Conservation (phyloP, 2,329 filamentous ascomycete species). For the Corniculantispora saksenae region DNA sequence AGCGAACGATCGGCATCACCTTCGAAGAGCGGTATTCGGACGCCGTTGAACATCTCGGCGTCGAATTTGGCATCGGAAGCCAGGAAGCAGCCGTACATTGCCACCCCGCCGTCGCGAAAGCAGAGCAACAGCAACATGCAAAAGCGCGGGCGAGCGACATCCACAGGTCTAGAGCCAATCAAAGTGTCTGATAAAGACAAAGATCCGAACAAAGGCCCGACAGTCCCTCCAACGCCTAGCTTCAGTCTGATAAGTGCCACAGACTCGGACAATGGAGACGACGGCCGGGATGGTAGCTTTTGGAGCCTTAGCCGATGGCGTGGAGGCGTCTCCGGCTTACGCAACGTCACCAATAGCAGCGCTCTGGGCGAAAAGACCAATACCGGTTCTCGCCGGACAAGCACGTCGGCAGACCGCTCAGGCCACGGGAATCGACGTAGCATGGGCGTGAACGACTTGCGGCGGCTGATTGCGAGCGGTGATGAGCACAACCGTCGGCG, state of each 20-base stretch:
- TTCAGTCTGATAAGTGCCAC: slow-evolving; percentile 49
- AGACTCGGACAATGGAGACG: slow-evolving; percentile 39
- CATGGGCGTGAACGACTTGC: slow-evolving; percentile 32
- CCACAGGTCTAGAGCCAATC: not conserved
- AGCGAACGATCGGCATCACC: slow-evolving; percentile 60
- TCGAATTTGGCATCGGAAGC: slow-evolving; percentile 48
- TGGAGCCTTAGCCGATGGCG: slow-evolving; percentile 61
- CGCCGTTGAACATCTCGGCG: slow-evolving; percentile 38
- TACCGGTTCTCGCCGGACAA: slow-evolving; percentile 22
- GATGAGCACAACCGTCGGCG: slow-evolving; percentile 31
- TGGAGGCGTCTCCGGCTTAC: slow-evolving; percentile 39
- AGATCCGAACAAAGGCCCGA: slow-evolving; percentile 29
- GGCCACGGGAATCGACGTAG: slow-evolving; percentile 34
- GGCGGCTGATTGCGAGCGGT: slow-evolving; percentile 26
- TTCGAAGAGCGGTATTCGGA: slow-evolving; percentile 40
- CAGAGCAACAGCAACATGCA: slow-evolving; percentile 13
- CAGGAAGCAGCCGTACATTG: slow-evolving; percentile 44
- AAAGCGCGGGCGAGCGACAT: not conserved
- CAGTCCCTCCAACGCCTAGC: slow-evolving; percentile 54
- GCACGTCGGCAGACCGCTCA: slow-evolving; percentile 36
- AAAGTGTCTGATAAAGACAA: slow-evolving; percentile 25
- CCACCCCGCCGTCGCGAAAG: slow-evolving; percentile 30
- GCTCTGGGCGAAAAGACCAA: slow-evolving; percentile 23
- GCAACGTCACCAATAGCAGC: slow-evolving; percentile 30
- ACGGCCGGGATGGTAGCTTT: slow-evolving; percentile 49